phyloP scores from a whole-genome alignment of 169 alveolate species.

The Cystoisospora suis region DNA sequence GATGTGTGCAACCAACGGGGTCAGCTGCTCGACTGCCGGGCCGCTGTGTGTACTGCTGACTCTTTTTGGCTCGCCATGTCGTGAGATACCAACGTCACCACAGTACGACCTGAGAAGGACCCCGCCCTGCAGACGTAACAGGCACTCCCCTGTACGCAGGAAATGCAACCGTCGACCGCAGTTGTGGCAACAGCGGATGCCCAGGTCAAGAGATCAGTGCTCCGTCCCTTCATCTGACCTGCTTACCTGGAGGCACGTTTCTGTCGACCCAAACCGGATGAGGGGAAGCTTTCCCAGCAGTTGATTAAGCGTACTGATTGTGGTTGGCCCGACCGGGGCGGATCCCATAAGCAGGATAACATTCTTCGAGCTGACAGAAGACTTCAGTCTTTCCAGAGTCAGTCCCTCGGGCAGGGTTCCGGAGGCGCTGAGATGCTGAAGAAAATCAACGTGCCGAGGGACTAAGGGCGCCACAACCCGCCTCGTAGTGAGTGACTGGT shows the following conservation, averaged over 20 bases:
- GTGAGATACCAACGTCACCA: too few species aligned
- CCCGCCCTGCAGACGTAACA: too few species aligned
- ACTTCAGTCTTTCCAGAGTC: neutral
- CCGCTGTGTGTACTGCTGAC: too few species aligned
- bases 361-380: neutral
- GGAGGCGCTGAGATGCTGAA: neutral
- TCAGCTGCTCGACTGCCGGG: too few species aligned
- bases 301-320: neutral
- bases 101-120: too few species aligned
- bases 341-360: constrained; percentile 54
- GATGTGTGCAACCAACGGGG: too few species aligned
- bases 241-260: constrained; percentile 71
- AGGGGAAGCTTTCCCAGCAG: constrained; percentile 70
- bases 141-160: too few species aligned
- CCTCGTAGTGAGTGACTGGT: neutral
- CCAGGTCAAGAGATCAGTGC: too few species aligned
- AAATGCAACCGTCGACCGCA: too few species aligned
- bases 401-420: neutral
- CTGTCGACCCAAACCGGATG: constrained; percentile 75
- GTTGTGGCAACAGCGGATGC: too few species aligned
- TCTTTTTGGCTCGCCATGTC: too few species aligned
- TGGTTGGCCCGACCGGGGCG: constrained; percentile 66
- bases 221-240: too few species aligned
- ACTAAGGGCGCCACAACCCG: constrained; percentile 58
- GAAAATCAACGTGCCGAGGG: constrained; percentile 63